Conservation (phyloP, 2,329 filamentous ascomycete species). For the Malbranchea zuffiana region DNA sequence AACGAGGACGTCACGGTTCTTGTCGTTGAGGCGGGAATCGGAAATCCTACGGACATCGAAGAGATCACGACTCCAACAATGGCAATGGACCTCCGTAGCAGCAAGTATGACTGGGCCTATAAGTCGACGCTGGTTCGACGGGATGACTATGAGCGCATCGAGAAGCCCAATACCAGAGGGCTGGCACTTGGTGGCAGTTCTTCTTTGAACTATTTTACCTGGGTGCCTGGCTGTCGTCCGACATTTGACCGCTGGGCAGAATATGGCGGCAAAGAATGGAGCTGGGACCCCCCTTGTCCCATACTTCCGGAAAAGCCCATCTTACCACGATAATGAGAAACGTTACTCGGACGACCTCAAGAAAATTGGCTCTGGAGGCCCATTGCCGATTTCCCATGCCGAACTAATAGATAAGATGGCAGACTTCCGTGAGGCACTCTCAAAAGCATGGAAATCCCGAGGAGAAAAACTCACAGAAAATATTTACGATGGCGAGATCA, state of each 20-base stretch:
- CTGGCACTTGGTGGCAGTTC: slow-evolving; percentile 50
- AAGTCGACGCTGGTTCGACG: slow-evolving; percentile 50
- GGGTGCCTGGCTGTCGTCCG: slow-evolving; percentile 47
- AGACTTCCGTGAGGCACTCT: slow-evolving; percentile 34
- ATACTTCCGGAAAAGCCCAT: slow-evolving; percentile 48
- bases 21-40: slow-evolving; percentile 29
- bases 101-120: slow-evolving; percentile 50
- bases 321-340: slow-evolving; percentile 46
- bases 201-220: slow-evolving; percentile 53
- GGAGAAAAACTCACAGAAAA: slow-evolving; percentile 26
- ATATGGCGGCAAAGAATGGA: slow-evolving; percentile 43
- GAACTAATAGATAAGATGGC: slow-evolving; percentile 44
- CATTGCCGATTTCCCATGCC: slow-evolving; percentile 45
- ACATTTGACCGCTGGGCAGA: slow-evolving; percentile 46
- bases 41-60: slow-evolving; percentile 40
- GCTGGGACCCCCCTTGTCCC: slow-evolving; percentile 41
- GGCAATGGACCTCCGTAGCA: slow-evolving; percentile 45
- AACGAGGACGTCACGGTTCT: slow-evolving; percentile 37
- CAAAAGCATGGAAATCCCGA: slow-evolving; percentile 42
- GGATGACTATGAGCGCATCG: slow-evolving; percentile 46
- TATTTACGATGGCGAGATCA: slow-evolving; percentile 45
- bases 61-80: slow-evolving; percentile 44
- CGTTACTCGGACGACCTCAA: slow-evolving; percentile 37
- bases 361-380: slow-evolving; percentile 44
- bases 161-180: slow-evolving; percentile 53